phyloP scores from a whole-genome alignment of 2,329 filamentous ascomycete species.

The Pseudogymnoascus sp. region DNA sequence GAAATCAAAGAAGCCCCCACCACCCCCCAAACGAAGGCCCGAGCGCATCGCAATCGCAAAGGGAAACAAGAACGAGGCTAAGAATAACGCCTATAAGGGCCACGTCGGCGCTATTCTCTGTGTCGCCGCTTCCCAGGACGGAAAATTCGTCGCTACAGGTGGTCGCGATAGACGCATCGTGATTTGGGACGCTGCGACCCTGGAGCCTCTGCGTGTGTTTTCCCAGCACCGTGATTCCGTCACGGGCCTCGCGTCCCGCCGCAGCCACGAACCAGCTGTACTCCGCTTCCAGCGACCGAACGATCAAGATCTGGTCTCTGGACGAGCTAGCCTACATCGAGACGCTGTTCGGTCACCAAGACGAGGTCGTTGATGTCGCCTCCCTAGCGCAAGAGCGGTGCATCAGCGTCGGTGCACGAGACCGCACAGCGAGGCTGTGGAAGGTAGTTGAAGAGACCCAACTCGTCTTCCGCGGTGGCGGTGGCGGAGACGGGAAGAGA shows the following conservation, averaged over 20 bases:
- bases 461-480: conserved; percentile 86
- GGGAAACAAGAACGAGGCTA: conserved; percentile 53
- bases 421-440: conserved; percentile 89
- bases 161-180: conserved; percentile 79
- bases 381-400: conserved; percentile 81
- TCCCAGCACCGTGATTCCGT: conserved; percentile 87
- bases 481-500: conserved; percentile 48
- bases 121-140: conserved; percentile 81
- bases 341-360: conserved; percentile 93
- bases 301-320: conserved; percentile 91
- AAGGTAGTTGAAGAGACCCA: conserved; percentile 95
- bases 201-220: conserved; percentile 77
- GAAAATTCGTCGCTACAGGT: conserved; percentile 85
- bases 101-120: conserved; percentile 76
- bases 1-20: conserved; percentile 51
- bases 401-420: conserved; percentile 81
- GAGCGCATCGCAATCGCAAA: conserved; percentile 57
- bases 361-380: conserved; percentile 78
- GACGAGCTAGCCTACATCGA: conserved; percentile 92
- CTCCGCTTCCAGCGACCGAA: conserved; percentile 82
- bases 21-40: conserved; percentile 55
- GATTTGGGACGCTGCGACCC: conserved; percentile 75
- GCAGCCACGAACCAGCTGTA: conserved; percentile 85
- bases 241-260: conserved; percentile 76
- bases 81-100: conserved; percentile 63